Percentiles rank a stretch among this genome's conserved stretches.
Conservation (phyloP, 345 rosid genomes). For the Ceriops zippeliana region DNA sequence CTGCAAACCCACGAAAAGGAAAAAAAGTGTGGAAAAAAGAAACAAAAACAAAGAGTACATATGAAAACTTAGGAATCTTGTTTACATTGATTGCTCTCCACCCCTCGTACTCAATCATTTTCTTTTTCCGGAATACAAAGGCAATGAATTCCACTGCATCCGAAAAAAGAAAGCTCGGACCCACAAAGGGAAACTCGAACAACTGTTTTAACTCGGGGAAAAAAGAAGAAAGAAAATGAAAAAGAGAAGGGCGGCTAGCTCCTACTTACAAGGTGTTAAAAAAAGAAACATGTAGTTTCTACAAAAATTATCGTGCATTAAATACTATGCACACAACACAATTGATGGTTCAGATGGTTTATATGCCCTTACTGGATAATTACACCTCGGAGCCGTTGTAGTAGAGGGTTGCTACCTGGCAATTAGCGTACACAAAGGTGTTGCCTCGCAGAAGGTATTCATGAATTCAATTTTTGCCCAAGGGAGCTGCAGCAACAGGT, state of each 20-base stretch:
- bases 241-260: neutral
- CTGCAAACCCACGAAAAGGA: neutral
- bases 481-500: slow-evolving; percentile 2
- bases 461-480: neutral
- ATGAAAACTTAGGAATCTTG: neutral
- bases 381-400: neutral
- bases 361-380: slow-evolving; percentile 3
- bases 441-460: neutral
- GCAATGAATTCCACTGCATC: neutral
- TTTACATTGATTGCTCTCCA: slow-evolving; percentile 6
- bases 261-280: neutral
- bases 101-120: neutral
- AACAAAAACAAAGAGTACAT: no score
- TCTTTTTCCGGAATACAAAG: neutral
- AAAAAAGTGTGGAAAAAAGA: neutral
- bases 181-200: neutral
- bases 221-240: neutral
- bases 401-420: neutral
- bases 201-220: neutral
- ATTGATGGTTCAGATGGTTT: slow-evolving; percentile 1
- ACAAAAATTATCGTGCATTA: slow-evolving; percentile 9
- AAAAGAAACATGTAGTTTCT: slow-evolving; percentile 16
- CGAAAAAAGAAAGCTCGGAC: neutral
- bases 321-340: slow-evolving; percentile 17
- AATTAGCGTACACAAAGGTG: neutral